Percentiles rank a stretch among this genome's conserved stretches.
Conservation (phyloP, 805 yeast genomes). For the Ogataea saltuana region DNA sequence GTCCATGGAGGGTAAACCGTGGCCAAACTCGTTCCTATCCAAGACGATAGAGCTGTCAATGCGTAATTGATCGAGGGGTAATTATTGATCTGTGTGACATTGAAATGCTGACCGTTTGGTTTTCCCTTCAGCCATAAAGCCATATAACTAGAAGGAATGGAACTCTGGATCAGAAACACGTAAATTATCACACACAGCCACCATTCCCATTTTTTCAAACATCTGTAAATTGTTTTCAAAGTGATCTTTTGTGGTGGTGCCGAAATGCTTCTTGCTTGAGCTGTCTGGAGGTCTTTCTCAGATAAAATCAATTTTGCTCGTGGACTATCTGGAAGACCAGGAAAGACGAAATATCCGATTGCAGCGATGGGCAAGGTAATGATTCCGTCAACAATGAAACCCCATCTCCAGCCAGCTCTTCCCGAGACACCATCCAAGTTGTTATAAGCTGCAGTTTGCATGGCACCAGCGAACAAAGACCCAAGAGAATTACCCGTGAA, state of each 20-base stretch:
- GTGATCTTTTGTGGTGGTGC: conserved; percentile 6
- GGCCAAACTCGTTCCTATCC: conserved; percentile 7
- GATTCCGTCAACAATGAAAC: conserved; percentile 50
- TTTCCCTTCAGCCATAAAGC: conserved; percentile 1
- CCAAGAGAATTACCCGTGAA: conserved; percentile 37
- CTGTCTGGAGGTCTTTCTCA: conserved; percentile 43
- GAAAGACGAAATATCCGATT: conserved; percentile 42
- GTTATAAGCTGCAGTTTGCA: conserved; percentile 41
- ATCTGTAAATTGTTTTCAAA: neutral
- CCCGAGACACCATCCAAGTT: conserved; percentile 22
- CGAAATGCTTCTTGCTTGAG: conserved; percentile 17
- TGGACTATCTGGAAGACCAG: conserved; percentile 47
- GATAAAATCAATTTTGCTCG: conserved; percentile 35
- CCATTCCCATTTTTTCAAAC: conserved; percentile 8
- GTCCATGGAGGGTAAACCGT: conserved; percentile 7
- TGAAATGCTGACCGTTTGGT: conserved; percentile 4
- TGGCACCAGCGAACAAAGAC: conserved; percentile 51
- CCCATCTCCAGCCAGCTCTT: conserved; percentile 50
- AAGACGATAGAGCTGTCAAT: conserved; percentile 3
- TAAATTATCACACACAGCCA: conserved; percentile 4
- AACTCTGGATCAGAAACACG: conserved; percentile 3
- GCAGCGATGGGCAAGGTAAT: conserved; percentile 38
- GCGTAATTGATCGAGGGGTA: conserved; percentile 5
- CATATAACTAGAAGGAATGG: conserved; percentile 1
- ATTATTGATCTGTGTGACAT: conserved; percentile 3